phyloP scores from a whole-genome alignment of 2,329 filamentous ascomycete genomes.

The Hypoxylon sp. region DNA sequence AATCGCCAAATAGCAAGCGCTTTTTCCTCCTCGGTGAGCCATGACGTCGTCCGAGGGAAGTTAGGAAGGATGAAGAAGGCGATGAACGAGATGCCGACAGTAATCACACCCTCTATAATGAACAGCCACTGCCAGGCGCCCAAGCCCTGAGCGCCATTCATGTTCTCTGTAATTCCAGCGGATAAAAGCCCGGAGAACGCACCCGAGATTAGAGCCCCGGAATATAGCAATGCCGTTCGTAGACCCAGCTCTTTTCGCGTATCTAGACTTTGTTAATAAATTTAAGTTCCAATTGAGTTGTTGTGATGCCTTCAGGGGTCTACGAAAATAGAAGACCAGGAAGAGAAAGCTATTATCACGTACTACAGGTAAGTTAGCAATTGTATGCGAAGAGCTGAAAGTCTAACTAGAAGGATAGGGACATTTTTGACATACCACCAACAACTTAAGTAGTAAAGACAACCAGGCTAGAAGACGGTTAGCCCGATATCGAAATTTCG shows the following conservation, averaged over 20 bases:
- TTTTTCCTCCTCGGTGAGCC: slow-evolving; percentile 69
- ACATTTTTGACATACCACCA: slow-evolving; percentile 63
- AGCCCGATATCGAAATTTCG: slow-evolving; percentile 20
- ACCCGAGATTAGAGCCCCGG: slow-evolving; percentile 76
- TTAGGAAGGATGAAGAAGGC: slow-evolving; percentile 74
- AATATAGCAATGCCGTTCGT: slow-evolving; percentile 75
- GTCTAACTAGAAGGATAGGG: neutral
- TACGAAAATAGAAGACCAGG: neutral
- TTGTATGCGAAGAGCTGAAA: neutral
- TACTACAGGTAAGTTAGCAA: slow-evolving; percentile 36
- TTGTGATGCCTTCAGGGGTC: too few species aligned
- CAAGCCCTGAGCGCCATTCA: slow-evolving; percentile 70
- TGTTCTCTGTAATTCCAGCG: slow-evolving; percentile 74
- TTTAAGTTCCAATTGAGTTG: too few species aligned
- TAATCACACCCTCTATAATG: slow-evolving; percentile 77
- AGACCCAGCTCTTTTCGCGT: slow-evolving; percentile 76
- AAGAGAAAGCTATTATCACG: slow-evolving; percentile 9
- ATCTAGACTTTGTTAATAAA: slow-evolving; percentile 55
- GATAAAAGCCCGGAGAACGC: slow-evolving; percentile 77
- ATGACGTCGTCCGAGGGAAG: slow-evolving; percentile 71
- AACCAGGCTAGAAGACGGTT: slow-evolving; percentile 60
- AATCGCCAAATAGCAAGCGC: slow-evolving; percentile 71
- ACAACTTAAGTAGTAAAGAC: slow-evolving; percentile 72
- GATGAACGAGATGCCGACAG: slow-evolving; percentile 69
- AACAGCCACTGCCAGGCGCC: slow-evolving; percentile 76